Base-by-base conservation (phyloP, 2,329 filamentous ascomycete species). In the Ophiosphaerella narmari region DNA sequence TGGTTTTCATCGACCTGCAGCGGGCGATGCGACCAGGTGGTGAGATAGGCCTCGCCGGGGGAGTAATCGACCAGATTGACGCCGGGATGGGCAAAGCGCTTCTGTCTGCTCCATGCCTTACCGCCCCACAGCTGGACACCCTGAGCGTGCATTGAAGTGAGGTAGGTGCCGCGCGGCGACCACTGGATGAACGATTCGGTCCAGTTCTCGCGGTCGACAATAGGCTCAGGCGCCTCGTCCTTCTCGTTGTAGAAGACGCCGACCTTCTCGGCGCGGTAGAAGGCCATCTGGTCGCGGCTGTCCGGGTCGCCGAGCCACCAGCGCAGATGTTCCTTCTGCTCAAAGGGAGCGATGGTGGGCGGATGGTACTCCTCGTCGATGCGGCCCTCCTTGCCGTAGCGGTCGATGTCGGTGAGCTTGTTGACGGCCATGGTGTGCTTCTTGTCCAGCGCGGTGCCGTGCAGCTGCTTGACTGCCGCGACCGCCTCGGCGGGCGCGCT, bases 161-260 rank as follows among this genome's bases (percentile, higher is more conserved):
- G 84, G 76, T 86, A 99, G 47, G 93, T 97, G 62, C 94, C 94
- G 61, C 90, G 86, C 37, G 94, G 94, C 48, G 94, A 97, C 94
- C 94, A 99, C 78, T 96, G 91, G 43, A 99, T 88, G 72, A 99
- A 99, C 33, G 90, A 90, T 77, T 99, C 94, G 53, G 94, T 99
- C 94, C 94, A 99, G 81, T 95, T 90, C 67, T 89, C 86, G 62
- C 94, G 88, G 70, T 97, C 93, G 50, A 99, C 90, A 33, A 97
- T 84, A 57, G 84, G 86, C 75, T 99, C 94, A 4, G 93, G 91
- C 18, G 82, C 76, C 53, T 97, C 92, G 76, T 89, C 93, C 78
- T 96, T 94, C 81, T 95, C 96, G 80, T 97, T 97, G 93, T 93
- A 99, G 82, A 89, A 96, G 5, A 99, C 89, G 52, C 91, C 92